A percentile compares a stretch with the other conserved stretches of the same genome.
phyloP scores from a whole-genome alignment of 2,329 filamentous ascomycete genomes.

The Colletotrichum cereale region DNA sequence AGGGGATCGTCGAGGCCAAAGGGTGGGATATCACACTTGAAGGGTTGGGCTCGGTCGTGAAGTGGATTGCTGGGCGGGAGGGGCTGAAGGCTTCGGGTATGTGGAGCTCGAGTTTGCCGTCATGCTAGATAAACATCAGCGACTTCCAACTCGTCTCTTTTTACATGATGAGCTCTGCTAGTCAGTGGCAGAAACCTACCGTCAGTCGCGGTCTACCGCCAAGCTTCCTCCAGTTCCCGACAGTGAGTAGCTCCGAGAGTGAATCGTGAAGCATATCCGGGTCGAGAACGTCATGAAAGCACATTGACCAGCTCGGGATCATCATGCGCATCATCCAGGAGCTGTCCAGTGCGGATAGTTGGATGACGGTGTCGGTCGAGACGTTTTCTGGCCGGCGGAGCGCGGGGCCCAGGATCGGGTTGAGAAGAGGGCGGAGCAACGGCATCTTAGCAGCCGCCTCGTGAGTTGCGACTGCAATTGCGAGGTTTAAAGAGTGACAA shows the following conservation, averaged over 20 bases:
- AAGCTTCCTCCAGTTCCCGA: slow-evolving; percentile 60
- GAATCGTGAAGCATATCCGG: slow-evolving; percentile 51
- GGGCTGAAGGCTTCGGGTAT: slow-evolving; percentile 24
- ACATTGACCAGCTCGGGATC: slow-evolving; percentile 51
- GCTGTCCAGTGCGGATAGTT: slow-evolving; percentile 48
- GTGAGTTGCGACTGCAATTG: no score
- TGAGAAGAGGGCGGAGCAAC: slow-evolving; percentile 21
- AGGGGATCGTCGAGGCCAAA: slow-evolving; percentile 28
- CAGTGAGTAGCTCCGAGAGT: slow-evolving; percentile 54
- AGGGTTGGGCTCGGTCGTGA: slow-evolving; percentile 22
- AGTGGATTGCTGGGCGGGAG: slow-evolving; percentile 32
- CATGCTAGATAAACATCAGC: not conserved
- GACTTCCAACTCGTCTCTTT: not conserved
- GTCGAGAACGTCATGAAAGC: slow-evolving; percentile 62
- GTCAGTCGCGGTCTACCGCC: slow-evolving; percentile 57
- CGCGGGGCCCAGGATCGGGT: slow-evolving; percentile 25
- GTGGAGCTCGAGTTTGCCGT: slow-evolving; percentile 30
- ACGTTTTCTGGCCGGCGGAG: slow-evolving; percentile 12
- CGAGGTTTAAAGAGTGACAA: not conserved
- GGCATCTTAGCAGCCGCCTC: not conserved
- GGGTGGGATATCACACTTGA: slow-evolving; percentile 21
- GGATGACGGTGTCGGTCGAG: slow-evolving; percentile 35
- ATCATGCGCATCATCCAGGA: slow-evolving; percentile 49
- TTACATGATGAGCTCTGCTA: not conserved
- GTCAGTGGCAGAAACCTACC: slow-evolving; percentile 42